phyloP scores from a whole-genome alignment of 345 rosid genomes.

The Pugionium dolabratum region DNA sequence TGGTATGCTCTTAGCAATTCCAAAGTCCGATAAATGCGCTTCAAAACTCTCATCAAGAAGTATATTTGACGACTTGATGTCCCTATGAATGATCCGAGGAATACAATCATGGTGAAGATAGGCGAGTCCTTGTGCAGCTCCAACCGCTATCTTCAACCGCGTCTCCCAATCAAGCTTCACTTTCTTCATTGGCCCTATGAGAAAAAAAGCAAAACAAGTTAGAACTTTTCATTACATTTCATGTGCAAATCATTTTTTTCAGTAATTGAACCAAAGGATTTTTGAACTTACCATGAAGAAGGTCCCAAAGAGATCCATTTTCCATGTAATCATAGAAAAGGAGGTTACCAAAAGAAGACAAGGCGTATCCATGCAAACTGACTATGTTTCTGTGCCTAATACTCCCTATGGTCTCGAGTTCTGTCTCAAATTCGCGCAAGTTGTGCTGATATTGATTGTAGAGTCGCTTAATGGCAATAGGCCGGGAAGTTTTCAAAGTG shows the following conservation, averaged over 20 bases:
- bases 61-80: conserved; percentile 93
- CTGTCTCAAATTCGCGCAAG: conserved; percentile 83
- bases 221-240: neutral
- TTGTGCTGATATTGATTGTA: conserved; percentile 63
- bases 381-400: conserved; percentile 90
- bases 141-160: conserved; percentile 79
- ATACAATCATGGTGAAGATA: conserved; percentile 97
- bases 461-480: conserved; percentile 89
- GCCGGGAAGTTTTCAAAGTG: conserved; percentile 70
- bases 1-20: conserved; percentile 84
- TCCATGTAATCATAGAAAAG: conserved; percentile 96
- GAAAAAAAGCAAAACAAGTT: neutral
- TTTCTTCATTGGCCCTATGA: conserved; percentile 69
- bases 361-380: conserved; percentile 85
- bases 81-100: conserved; percentile 88
- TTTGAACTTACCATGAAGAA: conserved; percentile 65
- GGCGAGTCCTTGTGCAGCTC: conserved; percentile 96
- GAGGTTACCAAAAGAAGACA: conserved; percentile 76
- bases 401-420: conserved; percentile 88
- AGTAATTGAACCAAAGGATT: neutral
- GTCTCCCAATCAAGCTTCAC: conserved; percentile 97
- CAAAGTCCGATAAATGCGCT: conserved; percentile 88
- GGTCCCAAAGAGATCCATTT: conserved; percentile 97
- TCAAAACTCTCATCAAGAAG: conserved; percentile 83
- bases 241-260: neutral